Evolutionary conservation across 164 flowering plant genomes (phyloP).

Genomic region (Piper longum): DNA sequence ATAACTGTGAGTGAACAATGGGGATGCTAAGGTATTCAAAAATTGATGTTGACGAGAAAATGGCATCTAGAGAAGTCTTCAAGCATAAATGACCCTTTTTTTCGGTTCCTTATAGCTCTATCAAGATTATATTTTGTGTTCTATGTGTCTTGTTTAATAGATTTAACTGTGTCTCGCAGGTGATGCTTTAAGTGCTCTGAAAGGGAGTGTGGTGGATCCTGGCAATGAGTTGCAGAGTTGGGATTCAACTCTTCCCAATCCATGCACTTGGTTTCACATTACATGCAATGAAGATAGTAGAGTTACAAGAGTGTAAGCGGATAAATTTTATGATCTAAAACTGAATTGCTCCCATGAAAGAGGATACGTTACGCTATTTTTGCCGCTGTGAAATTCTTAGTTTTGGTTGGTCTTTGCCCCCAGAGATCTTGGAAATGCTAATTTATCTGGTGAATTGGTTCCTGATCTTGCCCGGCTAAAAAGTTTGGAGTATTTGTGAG

Average conservation of each 20-base stretch:
- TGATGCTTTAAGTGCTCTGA: constrained; percentile 68
- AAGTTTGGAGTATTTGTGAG: constrained; percentile 86
- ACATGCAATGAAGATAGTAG: constrained; percentile 86
- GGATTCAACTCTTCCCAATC: constrained; percentile 93
- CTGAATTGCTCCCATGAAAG: no score
- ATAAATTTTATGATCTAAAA: no score
- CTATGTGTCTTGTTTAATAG: no score
- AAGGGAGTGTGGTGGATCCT: constrained; percentile 63
- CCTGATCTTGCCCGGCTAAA: constrained; percentile 74
- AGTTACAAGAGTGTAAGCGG: constrained; percentile 78
- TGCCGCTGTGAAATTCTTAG: background rate
- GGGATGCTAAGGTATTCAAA: no score
- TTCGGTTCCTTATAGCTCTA: no score
- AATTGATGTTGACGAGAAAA: no score
- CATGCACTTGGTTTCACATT: constrained; percentile 96
- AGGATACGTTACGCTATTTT: no score
- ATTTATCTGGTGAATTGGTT: constrained; percentile 68
- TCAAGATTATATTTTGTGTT: no score
- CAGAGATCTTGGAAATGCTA: constrained; percentile 96
- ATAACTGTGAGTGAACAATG: no score
- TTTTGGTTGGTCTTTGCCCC: background rate
- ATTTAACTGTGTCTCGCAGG: constrained; percentile 27
- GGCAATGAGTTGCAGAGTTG: constrained; percentile 84
- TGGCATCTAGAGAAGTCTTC: no score
- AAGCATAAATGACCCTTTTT: no score